These are phyloP conservation scores for Microthlaspi erraticum DNA, from an alignment of 345 rosid species.

Conservation along the genomic window DNA sequence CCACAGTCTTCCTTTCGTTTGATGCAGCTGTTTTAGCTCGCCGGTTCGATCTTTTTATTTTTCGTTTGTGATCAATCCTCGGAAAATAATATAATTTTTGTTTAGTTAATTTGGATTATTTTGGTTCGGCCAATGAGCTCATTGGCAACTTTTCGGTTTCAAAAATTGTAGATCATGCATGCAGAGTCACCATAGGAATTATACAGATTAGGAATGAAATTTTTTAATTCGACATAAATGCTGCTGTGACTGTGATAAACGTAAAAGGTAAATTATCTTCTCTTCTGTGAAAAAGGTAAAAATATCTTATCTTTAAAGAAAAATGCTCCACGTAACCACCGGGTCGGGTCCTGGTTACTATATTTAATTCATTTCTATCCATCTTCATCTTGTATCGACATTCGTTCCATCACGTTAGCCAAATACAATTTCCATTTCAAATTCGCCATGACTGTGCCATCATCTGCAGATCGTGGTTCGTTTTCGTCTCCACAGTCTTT, in stretches of 20 bases:
- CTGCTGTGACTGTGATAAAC: too few species aligned
- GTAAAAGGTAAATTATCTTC: too few species aligned
- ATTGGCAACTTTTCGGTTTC: too few species aligned
- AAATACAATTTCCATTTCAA: not conserved
- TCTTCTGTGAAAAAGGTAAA: conserved; percentile 12
- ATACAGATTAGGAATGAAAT: too few species aligned
- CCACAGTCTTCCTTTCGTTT: not conserved
- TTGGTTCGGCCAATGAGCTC: too few species aligned
- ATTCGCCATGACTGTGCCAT: conserved; percentile 45
- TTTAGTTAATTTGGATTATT: too few species aligned
- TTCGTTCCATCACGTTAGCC: conserved; percentile 19
- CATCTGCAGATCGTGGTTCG: conserved; percentile 44
- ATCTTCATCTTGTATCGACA: not conserved
- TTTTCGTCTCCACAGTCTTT: not conserved
- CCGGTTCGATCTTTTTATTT: not conserved
- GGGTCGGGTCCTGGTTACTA: conserved; percentile 32
- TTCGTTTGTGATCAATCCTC: not conserved
- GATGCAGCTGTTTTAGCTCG: conserved; percentile 1
- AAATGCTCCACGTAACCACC: conserved; percentile 14
- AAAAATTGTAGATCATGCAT: too few species aligned
- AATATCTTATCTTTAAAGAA: too few species aligned
- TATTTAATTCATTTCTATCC: not conserved
- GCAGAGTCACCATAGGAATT: too few species aligned
- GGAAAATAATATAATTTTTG: not conserved
- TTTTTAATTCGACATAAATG: too few species aligned